phyloP scores from a whole-genome alignment of 371 early-diverging fungal species.

The Circinella umbellata region DNA sequence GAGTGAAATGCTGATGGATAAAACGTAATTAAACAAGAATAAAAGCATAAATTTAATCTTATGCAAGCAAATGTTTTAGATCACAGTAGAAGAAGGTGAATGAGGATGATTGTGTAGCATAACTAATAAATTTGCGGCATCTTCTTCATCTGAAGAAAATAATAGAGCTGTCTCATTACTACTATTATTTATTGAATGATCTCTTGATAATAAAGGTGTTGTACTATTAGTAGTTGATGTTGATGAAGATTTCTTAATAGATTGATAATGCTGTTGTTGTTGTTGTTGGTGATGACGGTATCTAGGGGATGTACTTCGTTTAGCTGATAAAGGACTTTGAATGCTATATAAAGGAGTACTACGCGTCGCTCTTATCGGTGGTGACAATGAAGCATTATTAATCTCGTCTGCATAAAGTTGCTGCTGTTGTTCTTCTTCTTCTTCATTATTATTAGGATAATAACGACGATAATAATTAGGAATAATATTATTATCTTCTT shows the following conservation, averaged over 20 bases:
- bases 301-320: slow-evolving; percentile 42
- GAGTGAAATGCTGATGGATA: neutral
- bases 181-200: neutral
- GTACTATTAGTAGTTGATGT: neutral
- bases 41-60: neutral
- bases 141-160: slow-evolving; percentile 40
- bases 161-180: neutral
- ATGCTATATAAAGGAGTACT: slow-evolving; percentile 7
- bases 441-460: slow-evolving; percentile 20
- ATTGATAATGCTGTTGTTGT: neutral
- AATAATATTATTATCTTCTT: slow-evolving; percentile 2
- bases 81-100: neutral
- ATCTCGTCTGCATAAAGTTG: slow-evolving; percentile 1
- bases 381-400: neutral
- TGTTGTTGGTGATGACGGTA: neutral
- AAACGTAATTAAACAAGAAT: neutral
- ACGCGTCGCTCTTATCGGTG: slow-evolving; percentile 9
- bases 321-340: slow-evolving; percentile 35
- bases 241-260: slow-evolving; percentile 9
- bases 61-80: too few relatives aligned
- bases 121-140: slow-evolving; percentile 48
- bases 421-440: slow-evolving; percentile 2
- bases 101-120: slow-evolving; percentile 41
- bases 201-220: neutral
- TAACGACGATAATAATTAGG: slow-evolving; percentile 33